Evolutionary conservation across 371 early-diverging fungal species (phyloP).

Genomic region (Quaeritorhiza haematococci): DNA sequence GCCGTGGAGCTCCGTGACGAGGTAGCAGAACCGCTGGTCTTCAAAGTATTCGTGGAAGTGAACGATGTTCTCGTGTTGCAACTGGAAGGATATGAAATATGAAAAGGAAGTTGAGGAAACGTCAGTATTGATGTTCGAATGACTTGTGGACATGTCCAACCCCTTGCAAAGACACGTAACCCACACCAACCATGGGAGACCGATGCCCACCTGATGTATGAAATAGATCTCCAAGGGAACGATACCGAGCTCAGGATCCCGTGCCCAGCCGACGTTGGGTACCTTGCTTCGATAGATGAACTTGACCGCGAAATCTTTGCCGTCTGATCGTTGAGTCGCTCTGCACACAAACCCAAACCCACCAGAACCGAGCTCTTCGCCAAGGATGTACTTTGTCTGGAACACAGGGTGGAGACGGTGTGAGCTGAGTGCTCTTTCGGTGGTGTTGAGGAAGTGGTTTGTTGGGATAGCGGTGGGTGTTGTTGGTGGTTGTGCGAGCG

Average conservation of each 20-base stretch:
- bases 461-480: too few species aligned
- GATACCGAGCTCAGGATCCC: slow-evolving; percentile 51
- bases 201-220: slow-evolving; percentile 59
- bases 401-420: too few species aligned
- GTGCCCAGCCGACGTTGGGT: slow-evolving; percentile 55
- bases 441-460: too few species aligned
- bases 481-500: too few species aligned
- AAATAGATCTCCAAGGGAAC: slow-evolving; percentile 75
- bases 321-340: slow-evolving; percentile 40
- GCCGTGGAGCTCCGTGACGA: slow-evolving; percentile 62
- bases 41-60: slow-evolving; percentile 45
- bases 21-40: slow-evolving; percentile 63
- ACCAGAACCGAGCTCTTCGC: slow-evolving; percentile 70
- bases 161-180: too few species aligned
- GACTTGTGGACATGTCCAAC: too few species aligned
- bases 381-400: slow-evolving; percentile 46
- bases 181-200: too few species aligned
- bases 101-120: too few species aligned
- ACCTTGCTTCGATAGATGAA: slow-evolving; percentile 25
- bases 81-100: too few species aligned
- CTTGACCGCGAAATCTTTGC: not conserved
- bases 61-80: too few species aligned
- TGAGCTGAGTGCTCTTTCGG: too few species aligned
- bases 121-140: too few species aligned
- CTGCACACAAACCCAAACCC: slow-evolving; percentile 74